Base-by-base conservation (phyloP, 768 basidiomycete genomes). In the Cantharellus cinnabarinus region DNA sequence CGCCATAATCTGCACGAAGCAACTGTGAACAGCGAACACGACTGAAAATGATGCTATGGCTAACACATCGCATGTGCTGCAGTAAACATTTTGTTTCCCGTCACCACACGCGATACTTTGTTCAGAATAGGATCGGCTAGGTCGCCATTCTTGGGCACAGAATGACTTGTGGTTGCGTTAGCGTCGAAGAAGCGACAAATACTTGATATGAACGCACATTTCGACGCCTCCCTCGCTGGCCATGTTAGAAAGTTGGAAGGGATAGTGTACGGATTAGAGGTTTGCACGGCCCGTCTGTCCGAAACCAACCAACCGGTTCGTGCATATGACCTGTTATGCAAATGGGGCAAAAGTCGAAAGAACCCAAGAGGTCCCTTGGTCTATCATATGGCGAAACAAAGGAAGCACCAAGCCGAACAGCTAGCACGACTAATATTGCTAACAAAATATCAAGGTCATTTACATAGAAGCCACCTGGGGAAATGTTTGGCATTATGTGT, bases 1-100 rank as follows among this genome's bases (percentile, higher is more conserved):
- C 79, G 44, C 82, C 88, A 66, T 89, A 87, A 35, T 89, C 87
- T 85, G 60, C 20, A 42, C 48, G 57, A 39, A 53, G 58, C 51
- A 41, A 55, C 41, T 29, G 20, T 29, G 20, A 44, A 15, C 42
- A 20, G 48, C 54, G 42, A 35, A 10, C 50, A 14, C 29, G 4
- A 7, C 34, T 34, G 58, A 20, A 58, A n/a, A 50, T 41, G 42
- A 48, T 39, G 29, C n/a, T 15, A 60, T 4, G 44, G 68, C 82
- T 69, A 65, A 89, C 86, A 73, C 88, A 89, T 89, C 41, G 87
- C 87, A 69, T 89, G 85, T 4, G 87, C 85, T 42, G 79, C 82
- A 14, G 48, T 35, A 20, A 39, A 14, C 39, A 81, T 85, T 75
- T 89, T 89, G 67, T 81, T 75, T 70, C 89, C 83, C 1, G 87